Conservation (phyloP, 805 yeast species). For the Spathaspora sp. region DNA sequence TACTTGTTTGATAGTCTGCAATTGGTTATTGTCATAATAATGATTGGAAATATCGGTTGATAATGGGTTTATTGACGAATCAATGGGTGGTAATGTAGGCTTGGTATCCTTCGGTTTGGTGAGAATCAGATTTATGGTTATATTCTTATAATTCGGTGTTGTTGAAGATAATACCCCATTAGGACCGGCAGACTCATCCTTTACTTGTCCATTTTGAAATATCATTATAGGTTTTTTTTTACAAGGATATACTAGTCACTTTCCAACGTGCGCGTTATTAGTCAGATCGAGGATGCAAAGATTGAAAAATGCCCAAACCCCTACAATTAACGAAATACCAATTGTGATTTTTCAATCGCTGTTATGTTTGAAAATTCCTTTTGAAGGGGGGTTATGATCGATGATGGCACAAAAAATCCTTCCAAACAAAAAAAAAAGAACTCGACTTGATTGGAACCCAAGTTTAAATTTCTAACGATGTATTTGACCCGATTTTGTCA, state of each 20-base stretch:
- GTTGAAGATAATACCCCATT: neutral
- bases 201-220: neutral
- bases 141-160: constrained; percentile 9
- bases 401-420: neutral
- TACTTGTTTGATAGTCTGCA: neutral
- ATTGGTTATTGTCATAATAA: neutral
- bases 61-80: neutral
- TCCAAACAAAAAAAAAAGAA: neutral
- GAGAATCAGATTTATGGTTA: constrained; percentile 14
- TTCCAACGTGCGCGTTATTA: neutral
- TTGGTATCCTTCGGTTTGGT: constrained; percentile 3
- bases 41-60: neutral
- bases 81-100: constrained; percentile 4
- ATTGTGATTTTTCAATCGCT: neutral
- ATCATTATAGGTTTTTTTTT: neutral
- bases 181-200: neutral
- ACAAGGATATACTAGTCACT: neutral
- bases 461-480: neutral
- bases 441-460: neutral
- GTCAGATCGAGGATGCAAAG: neutral
- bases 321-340: neutral
- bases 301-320: no score
- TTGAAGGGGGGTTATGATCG: neutral
- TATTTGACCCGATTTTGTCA: neutral
- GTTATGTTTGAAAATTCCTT: neutral